phyloP scores from a whole-genome alignment of 768 basidiomycete species.

The Paxillus ammoniavirescens region DNA sequence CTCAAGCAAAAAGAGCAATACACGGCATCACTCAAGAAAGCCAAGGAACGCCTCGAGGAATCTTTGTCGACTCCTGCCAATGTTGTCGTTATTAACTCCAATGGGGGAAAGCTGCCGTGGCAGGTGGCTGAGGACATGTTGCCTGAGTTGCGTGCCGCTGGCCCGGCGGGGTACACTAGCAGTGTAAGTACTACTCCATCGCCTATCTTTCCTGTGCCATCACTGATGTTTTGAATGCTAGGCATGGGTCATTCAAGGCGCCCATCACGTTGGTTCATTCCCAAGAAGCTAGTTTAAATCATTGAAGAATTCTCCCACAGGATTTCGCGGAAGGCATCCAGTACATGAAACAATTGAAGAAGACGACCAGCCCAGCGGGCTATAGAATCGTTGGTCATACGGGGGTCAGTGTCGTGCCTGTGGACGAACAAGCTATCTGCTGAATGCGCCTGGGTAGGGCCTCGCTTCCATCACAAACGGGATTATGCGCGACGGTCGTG shows the following conservation, averaged over 20 bases:
- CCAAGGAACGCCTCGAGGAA: constrained; percentile 2
- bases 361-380: not conserved
- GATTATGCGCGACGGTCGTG: no score
- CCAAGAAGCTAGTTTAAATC: no score
- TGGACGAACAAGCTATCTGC: no score
- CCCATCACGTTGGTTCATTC: constrained; percentile 6
- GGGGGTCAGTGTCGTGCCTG: no score
- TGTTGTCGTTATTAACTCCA: not conserved
- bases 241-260: constrained; percentile 20
- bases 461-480: no score
- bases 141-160: constrained; percentile 1
- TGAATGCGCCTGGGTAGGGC: no score
- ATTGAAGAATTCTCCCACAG: not conserved
- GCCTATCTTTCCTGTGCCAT: not conserved
- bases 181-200: constrained; percentile 2
- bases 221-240: not conserved
- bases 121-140: constrained; percentile 6
- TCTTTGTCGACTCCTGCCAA: no score
- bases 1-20: constrained; percentile 37
- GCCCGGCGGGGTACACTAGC: not conserved
- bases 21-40: constrained; percentile 21
- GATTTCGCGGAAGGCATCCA: constrained; percentile 7
- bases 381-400: not conserved
- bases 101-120: constrained; percentile 3
- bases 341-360: constrained; percentile 4